These are phyloP conservation scores for Fusarium haematococcum DNA, from an alignment of 2,329 filamentous ascomycete genomes.

Conservation along the genomic window DNA sequence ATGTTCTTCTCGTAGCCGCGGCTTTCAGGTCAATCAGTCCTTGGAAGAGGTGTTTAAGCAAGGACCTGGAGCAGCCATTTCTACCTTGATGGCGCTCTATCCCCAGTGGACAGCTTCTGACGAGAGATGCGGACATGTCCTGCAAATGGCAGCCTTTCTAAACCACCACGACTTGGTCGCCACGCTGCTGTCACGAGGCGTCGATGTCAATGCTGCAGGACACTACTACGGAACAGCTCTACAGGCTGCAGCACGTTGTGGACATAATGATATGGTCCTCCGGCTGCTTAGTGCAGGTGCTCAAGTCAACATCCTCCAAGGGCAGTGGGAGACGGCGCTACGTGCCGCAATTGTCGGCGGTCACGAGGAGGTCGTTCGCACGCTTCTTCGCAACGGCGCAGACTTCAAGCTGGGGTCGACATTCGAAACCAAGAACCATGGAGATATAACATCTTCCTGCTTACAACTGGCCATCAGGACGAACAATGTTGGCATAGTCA, in stretches of 20 bases:
- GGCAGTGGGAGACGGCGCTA: conserved; percentile 9
- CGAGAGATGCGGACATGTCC: background rate
- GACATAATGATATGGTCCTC: background rate
- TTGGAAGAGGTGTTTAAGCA: conserved; percentile 14
- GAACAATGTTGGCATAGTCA: background rate
- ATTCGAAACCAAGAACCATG: too few species aligned
- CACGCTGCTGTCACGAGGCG: conserved; percentile 11
- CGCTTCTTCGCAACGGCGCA: conserved; percentile 4
- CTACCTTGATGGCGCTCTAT: background rate
- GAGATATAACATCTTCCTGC: background rate
- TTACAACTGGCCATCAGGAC: background rate
- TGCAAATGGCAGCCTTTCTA: conserved; percentile 12
- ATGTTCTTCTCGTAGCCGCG: background rate
- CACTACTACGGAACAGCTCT: conserved; percentile 23
- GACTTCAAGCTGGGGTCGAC: background rate
- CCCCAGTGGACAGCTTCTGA: background rate
- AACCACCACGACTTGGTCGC: background rate
- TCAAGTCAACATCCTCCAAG: conserved; percentile 9
- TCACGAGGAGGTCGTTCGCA: background rate
- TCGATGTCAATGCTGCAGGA: conserved; percentile 5
- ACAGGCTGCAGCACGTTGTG: conserved; percentile 17
- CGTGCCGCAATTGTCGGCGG: conserved; percentile 1
- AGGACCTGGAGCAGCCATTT: background rate
- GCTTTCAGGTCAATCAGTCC: background rate
- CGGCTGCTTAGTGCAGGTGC: background rate